Conservation (phyloP, 257 asterid genomes). For the Avicennia marina region DNA sequence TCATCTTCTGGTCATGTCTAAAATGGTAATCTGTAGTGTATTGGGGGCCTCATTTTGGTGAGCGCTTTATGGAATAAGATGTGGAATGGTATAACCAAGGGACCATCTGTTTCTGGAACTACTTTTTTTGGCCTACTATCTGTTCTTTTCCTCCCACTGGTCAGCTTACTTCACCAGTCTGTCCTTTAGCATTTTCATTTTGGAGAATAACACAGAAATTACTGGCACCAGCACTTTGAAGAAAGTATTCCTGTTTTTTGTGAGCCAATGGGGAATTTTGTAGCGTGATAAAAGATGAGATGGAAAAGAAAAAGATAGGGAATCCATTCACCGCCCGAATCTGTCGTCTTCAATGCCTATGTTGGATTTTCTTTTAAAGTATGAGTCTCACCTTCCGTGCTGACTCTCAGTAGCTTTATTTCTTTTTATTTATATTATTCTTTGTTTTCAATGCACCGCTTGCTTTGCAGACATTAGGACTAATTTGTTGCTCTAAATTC, state of each 20-base stretch:
- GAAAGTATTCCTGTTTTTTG: conserved; percentile 7
- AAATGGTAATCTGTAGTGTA: not conserved
- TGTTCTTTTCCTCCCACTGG: conserved; percentile 15
- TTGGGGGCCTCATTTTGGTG: conserved; percentile 11
- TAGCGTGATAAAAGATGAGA: conserved; percentile 18
- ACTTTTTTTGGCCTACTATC: conserved; percentile 15
- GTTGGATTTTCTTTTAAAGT: not conserved
- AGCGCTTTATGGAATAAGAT: conserved; percentile 12
- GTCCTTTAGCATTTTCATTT: conserved; percentile 2
- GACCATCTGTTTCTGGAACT: conserved; percentile 9
- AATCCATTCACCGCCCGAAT: conserved; percentile 19
- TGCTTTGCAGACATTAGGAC: too few relatives aligned
- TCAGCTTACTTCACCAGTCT: conserved; percentile 12
- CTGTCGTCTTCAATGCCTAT: not conserved
- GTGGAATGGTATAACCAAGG: conserved; percentile 16
- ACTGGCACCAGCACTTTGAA: not conserved
- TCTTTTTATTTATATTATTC: too few relatives aligned
- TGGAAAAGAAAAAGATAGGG: conserved; percentile 10
- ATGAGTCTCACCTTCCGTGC: not conserved
- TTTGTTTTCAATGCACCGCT: too few relatives aligned
- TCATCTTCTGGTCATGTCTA: conserved; percentile 2
- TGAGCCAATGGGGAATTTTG: conserved; percentile 5
- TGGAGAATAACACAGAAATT: conserved; percentile 6
- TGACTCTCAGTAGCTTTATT: too few relatives aligned
- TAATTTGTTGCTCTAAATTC: too few relatives aligned